Base-by-base conservation (phyloP, 371 early-diverging fungal species). In the Mortierella sp. region DNA sequence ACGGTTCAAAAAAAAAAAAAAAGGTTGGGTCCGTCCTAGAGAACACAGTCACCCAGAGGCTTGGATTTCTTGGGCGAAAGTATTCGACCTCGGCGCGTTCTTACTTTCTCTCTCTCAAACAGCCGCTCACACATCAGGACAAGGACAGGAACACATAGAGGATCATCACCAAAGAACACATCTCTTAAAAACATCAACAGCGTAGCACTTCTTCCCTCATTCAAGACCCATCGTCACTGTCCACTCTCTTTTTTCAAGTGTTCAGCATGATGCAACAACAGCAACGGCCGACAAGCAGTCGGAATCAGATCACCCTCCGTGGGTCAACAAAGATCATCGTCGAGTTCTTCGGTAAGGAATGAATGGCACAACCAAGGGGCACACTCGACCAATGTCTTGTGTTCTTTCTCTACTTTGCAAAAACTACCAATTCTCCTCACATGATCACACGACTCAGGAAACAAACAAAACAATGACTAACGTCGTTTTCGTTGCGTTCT, bases 251-350 rank as follows among this genome's bases (percentile, higher is more conserved):
- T 46, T 44, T 11, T 38, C 16, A 43, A 77, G 63, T 6, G 63
- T 35, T 32, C 46, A 48, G 48, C 27, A 63, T 72, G 79, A 79
- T 79, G 83, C 79, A 75, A 38, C 83, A 84, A 41, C 80, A 80
- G 71, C 85, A 81, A 54, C 63, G 77, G 81, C 65, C 93, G 87
- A 70, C 80, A 83, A 77, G 86, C 84, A 88, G 86, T 83, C 76
- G 89, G 80, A 83, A 75, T 48, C 80, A 80, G 72, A 96, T 97
- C 82, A 94, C 95, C 8, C 90, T 97, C 41, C 88, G 91, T 55
- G 97, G 97, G 7, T 96, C 97, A 11, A 92, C 96, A 7, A 90
- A 92, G 63, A 93, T 95, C 55, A 93, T 97, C 27, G 91, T 94
- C 48, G 95, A 97, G 88, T 97, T 96, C 90, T 97, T 96, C 88